A percentile compares a stretch with the other conserved stretches of the same genome.
These are phyloP conservation scores for Claviceps maximensis DNA, from an alignment of 2,329 filamentous ascomycete genomes.

Conservation along the genomic window DNA sequence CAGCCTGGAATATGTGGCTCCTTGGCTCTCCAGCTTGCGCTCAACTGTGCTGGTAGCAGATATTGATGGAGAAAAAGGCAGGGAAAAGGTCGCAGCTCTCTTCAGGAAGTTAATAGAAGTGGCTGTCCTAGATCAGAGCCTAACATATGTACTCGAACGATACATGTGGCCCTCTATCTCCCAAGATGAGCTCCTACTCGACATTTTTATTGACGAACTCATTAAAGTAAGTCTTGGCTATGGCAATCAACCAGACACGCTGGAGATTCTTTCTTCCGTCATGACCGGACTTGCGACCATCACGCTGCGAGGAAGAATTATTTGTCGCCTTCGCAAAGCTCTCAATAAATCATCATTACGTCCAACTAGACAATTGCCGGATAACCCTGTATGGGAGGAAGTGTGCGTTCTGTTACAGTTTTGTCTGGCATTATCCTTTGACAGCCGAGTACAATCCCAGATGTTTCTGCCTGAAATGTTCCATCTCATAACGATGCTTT, in stretches of 20 bases:
- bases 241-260: conserved; percentile 43
- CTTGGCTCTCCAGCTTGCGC: conserved; percentile 51
- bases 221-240: conserved; percentile 48
- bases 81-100: conserved; percentile 49
- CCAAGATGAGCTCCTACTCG: conserved; percentile 50
- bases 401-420: conserved; percentile 55
- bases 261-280: conserved; percentile 49
- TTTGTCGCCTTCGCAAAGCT: conserved; percentile 52
- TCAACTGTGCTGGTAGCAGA: conserved; percentile 46
- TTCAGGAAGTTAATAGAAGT: conserved; percentile 56
- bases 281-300: conserved; percentile 51
- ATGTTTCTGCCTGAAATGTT: conserved; percentile 57
- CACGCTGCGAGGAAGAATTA: conserved; percentile 50
- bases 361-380: conserved; percentile 50
- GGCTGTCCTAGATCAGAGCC: conserved; percentile 44
- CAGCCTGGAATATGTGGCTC: conserved; percentile 56
- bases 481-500: conserved; percentile 57
- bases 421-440: conserved; percentile 53
- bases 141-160: conserved; percentile 49
- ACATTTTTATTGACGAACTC: conserved; percentile 55
- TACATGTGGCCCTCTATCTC: conserved; percentile 52
- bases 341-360: conserved; percentile 53
- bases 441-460: conserved; percentile 53
- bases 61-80: conserved; percentile 49
- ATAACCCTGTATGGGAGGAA: conserved; percentile 57